phyloP scores from a whole-genome alignment of 352 stramenopile species.

The Phytophthora pluvialis region DNA sequence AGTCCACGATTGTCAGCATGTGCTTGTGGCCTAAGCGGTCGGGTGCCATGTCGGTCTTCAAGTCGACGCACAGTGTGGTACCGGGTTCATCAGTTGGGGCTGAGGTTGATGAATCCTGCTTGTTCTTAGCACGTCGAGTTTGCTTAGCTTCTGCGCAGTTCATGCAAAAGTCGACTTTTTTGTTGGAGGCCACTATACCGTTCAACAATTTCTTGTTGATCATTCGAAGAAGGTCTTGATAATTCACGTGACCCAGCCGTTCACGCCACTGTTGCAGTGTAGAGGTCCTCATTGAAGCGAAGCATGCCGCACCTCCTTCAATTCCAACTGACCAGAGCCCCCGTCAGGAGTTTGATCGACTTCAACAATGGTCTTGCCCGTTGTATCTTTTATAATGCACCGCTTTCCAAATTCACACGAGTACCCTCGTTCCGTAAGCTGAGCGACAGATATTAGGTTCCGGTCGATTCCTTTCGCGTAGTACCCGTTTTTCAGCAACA shows the following conservation, averaged over 20 bases:
- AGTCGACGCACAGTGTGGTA: slow-evolving; percentile 11
- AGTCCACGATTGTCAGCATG: slow-evolving; percentile 11
- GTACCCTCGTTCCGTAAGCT: slow-evolving; percentile 5
- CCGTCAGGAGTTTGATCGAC: not conserved
- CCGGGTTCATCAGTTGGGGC: slow-evolving; percentile 15
- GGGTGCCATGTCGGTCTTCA: slow-evolving; percentile 14
- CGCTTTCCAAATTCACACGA: not conserved
- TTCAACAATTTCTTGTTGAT: not conserved
- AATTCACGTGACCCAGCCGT: slow-evolving; percentile 11
- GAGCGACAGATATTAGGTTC: not conserved
- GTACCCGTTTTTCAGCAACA: slow-evolving; percentile 4
- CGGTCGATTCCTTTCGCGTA: not conserved
- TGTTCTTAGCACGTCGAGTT: slow-evolving; percentile 11
- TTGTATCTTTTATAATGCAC: not conserved
- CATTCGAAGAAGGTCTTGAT: slow-evolving; percentile 16
- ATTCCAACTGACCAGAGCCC: not conserved
- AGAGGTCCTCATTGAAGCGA: too few relatives aligned
- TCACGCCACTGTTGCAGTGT: slow-evolving; percentile 9
- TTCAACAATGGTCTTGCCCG: not conserved
- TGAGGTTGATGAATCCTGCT: slow-evolving; percentile 2
- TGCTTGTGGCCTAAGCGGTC: slow-evolving; percentile 11
- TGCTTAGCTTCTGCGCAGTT: slow-evolving; percentile 18
- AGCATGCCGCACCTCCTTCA: not conserved
- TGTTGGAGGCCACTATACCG: slow-evolving; percentile 1
- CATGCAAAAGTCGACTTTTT: slow-evolving; percentile 16